phyloP scores from a whole-genome alignment of 2,329 filamentous ascomycete species.

The Ascomycota sp. region DNA sequence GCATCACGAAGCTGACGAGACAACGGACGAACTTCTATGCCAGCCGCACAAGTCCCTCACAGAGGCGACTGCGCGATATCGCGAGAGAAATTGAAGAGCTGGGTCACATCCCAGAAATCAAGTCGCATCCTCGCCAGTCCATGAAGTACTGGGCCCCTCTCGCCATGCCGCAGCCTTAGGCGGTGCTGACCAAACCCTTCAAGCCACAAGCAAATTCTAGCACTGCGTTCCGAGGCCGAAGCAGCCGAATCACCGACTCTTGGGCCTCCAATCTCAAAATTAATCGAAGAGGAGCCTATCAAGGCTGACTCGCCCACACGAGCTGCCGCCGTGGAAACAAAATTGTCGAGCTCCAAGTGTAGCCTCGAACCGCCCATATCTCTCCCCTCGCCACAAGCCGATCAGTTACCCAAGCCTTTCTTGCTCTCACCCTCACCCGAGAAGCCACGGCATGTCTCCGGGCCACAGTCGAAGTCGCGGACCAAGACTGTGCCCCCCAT shows the following conservation, averaged over 20 bases:
- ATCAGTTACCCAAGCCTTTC: neutral
- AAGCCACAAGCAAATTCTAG: conserved; percentile 42
- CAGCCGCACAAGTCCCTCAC: conserved; percentile 25
- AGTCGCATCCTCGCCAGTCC: conserved; percentile 44
- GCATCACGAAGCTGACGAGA: conserved; percentile 19
- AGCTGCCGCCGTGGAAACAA: conserved; percentile 2
- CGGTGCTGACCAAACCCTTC: conserved; percentile 10
- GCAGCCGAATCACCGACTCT: conserved; percentile 44
- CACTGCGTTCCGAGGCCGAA: conserved; percentile 28
- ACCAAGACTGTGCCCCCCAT: conserved; percentile 2
- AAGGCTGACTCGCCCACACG: conserved; percentile 28
- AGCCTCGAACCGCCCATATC: conserved; percentile 11
- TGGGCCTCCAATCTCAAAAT: conserved; percentile 39
- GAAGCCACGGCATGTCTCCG: no score
- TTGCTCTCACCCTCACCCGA: conserved; percentile 11
- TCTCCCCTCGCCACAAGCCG: conserved; percentile 10
- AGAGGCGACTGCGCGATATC: conserved; percentile 35
- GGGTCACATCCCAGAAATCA: conserved; percentile 45
- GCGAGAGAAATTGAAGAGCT: conserved; percentile 30
- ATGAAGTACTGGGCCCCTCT: conserved; percentile 33
- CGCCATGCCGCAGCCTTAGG: neutral
- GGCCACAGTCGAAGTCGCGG: neutral
- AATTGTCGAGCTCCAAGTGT: conserved; percentile 6
- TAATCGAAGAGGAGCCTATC: conserved; percentile 33
- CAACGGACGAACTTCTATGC: conserved; percentile 19